Conservation (phyloP, 805 yeast genomes). For the Starmerella gropengiesseri region DNA sequence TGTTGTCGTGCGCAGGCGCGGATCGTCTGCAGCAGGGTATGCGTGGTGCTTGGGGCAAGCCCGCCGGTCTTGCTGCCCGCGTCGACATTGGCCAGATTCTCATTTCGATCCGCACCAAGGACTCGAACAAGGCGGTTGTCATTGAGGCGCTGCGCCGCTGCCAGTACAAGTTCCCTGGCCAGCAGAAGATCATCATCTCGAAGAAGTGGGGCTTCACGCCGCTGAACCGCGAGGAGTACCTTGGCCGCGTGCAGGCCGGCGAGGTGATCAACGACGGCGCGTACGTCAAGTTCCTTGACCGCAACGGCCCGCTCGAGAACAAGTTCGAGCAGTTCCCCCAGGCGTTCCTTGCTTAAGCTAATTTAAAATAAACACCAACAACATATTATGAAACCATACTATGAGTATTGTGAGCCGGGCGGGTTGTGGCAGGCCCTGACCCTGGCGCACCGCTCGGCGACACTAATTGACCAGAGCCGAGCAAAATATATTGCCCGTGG, state of each 20-base stretch:
- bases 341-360: conserved; percentile 32
- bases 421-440: too few relatives aligned
- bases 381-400: background rate
- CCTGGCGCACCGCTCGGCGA: too few relatives aligned
- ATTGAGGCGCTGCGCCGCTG: conserved; percentile 99
- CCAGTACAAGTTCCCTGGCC: conserved; percentile 99
- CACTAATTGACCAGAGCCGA: too few relatives aligned
- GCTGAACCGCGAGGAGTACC: conserved; percentile 95
- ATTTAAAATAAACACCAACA: background rate
- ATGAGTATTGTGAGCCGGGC: background rate
- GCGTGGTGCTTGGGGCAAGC: conserved; percentile 99
- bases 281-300: conserved; percentile 95
- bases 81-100: conserved; percentile 97
- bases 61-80: conserved; percentile 99
- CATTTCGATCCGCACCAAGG: conserved; percentile 97
- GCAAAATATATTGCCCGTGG: too few relatives aligned
- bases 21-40: conserved; percentile 99
- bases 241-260: conserved; percentile 87
- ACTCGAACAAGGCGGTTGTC: conserved; percentile 92
- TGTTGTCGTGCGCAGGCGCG: conserved; percentile 99
- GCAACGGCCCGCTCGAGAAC: conserved; percentile 87
- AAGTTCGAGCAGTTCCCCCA: conserved; percentile 94
- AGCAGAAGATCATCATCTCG: conserved; percentile 97
- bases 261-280: conserved; percentile 99
- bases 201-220: conserved; percentile 99